A percentile compares a stretch with the other conserved stretches of the same genome.
These are phyloP conservation scores for Fusarium sp. DNA, from an alignment of 2,329 filamentous ascomycete species.

Conservation along the genomic window DNA sequence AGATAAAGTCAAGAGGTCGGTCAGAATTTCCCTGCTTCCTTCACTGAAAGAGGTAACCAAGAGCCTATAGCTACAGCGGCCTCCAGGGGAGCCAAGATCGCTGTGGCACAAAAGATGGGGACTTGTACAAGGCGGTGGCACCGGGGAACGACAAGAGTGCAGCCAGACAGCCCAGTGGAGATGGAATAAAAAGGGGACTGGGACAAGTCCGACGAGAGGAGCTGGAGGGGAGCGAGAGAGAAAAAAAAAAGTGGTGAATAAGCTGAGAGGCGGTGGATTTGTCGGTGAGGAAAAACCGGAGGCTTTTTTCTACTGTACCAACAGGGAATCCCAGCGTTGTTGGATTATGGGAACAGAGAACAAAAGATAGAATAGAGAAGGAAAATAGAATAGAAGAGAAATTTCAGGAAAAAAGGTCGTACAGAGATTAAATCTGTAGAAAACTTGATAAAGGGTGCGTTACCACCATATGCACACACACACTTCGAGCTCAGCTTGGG, in stretches of 20 bases:
- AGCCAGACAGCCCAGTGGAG: slow-evolving; percentile 19
- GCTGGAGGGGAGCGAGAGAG: background rate
- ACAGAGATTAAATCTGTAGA: background rate
- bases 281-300: slow-evolving; percentile 41
- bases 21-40: slow-evolving; percentile 5
- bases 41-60: slow-evolving; percentile 32
- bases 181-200: background rate
- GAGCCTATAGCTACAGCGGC: slow-evolving; percentile 36
- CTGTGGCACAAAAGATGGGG: slow-evolving; percentile 28
- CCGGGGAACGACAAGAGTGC: slow-evolving; percentile 31
- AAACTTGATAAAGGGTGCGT: background rate
- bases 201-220: background rate
- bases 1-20: slow-evolving; percentile 23
- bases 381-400: background rate
- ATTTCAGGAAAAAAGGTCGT: background rate
- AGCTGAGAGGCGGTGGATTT: slow-evolving; percentile 41
- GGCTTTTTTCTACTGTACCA: slow-evolving; percentile 3
- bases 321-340: slow-evolving; percentile 33
- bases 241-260: slow-evolving; percentile 22
- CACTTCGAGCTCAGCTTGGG: slow-evolving; percentile 5
- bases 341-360: background rate
- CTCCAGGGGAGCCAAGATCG: slow-evolving; percentile 30
- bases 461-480: background rate
- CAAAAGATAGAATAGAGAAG: background rate
- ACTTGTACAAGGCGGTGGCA: slow-evolving; percentile 35